phyloP scores from a whole-genome alignment of 805 yeast species.

The Hanseniaspora valbyensis region DNA sequence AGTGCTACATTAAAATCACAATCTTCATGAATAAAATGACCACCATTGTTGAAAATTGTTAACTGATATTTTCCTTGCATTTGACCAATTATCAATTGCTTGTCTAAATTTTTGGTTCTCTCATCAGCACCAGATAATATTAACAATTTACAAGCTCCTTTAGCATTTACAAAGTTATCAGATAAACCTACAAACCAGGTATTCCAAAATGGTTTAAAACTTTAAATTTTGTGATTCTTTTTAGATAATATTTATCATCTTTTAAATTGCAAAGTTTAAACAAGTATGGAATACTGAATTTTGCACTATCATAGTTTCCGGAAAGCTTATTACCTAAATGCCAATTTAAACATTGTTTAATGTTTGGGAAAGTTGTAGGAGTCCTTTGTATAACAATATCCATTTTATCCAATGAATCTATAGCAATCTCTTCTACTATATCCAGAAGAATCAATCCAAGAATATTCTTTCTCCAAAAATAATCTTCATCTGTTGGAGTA shows the following conservation, averaged over 20 bases:
- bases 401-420: conserved; percentile 58
- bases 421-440: conserved; percentile 89
- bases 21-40: conserved; percentile 96
- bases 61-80: conserved; percentile 97
- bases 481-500: not conserved
- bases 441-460: conserved; percentile 73
- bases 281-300: conserved; percentile 65
- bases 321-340: conserved; percentile 50
- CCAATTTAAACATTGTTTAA: conserved; percentile 67
- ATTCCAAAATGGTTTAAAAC: conserved; percentile 62
- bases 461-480: conserved; percentile 26
- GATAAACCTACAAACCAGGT: conserved; percentile 75
- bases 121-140: conserved; percentile 76
- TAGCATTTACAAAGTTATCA: conserved; percentile 35
- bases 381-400: conserved; percentile 50
- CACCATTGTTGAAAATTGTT: conserved; percentile 66
- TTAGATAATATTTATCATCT: conserved; percentile 23
- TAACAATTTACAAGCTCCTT: conserved; percentile 51
- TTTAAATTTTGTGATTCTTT: conserved; percentile 57
- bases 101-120: conserved; percentile 48
- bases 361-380: conserved; percentile 47
- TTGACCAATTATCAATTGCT: conserved; percentile 79
- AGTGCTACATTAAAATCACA: conserved; percentile 56
- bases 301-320: conserved; percentile 51
- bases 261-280: conserved; percentile 24